Conservation (phyloP, 345 rosid genomes). For the Rubroshorea leprosula region DNA sequence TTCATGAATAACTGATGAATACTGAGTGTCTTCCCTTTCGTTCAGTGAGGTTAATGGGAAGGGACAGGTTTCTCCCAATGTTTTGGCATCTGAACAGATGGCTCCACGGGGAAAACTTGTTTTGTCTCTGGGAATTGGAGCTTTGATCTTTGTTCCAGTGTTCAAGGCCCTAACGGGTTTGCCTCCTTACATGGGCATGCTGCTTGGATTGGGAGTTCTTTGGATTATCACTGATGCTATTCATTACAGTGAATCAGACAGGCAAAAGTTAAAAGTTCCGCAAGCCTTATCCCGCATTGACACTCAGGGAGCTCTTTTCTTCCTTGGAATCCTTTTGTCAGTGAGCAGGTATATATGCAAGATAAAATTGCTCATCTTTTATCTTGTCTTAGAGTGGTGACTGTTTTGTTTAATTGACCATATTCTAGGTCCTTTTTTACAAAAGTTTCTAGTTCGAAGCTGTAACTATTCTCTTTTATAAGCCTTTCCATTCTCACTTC, state of each 20-base stretch:
- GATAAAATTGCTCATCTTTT: neutral
- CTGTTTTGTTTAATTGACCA: neutral
- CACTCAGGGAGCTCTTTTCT: constrained; percentile 89
- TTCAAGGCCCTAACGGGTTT: constrained; percentile 89
- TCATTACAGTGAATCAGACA: constrained; percentile 88
- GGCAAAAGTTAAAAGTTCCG: constrained; percentile 86
- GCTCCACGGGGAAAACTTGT: constrained; percentile 93
- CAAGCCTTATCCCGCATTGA: constrained; percentile 91
- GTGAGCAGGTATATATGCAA: constrained; percentile 61
- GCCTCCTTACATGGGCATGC: constrained; percentile 96
- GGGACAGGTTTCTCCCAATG: constrained; percentile 51
- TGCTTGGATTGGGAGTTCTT: constrained; percentile 92
- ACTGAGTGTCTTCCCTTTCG: constrained; percentile 17
- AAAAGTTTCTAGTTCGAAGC: too few relatives aligned
- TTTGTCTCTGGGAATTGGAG: constrained; percentile 78
- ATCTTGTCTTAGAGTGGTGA: neutral
- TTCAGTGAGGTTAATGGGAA: constrained; percentile 85
- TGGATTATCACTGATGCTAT: constrained; percentile 96
- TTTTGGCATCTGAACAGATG: constrained; percentile 80
- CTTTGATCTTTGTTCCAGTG: constrained; percentile 83
- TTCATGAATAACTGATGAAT: constrained; percentile 23
- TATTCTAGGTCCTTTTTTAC: too few relatives aligned
- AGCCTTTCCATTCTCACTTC: too few relatives aligned
- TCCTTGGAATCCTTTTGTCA: constrained; percentile 91
- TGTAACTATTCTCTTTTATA: too few relatives aligned